These are phyloP conservation scores for Tagetes erecta DNA, from an alignment of 129 eudicot genomes.

Conservation along the genomic window DNA sequence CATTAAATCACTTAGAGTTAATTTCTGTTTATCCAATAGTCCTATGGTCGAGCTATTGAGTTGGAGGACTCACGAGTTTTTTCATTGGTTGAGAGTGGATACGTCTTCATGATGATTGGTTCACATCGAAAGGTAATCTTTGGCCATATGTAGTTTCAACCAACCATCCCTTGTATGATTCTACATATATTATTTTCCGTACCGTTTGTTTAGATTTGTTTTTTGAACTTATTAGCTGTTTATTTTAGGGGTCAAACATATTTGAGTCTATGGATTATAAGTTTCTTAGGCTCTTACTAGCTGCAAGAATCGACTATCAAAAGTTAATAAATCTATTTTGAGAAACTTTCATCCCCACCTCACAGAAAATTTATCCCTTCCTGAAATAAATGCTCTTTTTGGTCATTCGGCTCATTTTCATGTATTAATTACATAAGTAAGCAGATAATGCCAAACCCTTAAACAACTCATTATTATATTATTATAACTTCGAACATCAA, in stretches of 20 bases:
- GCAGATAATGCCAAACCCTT: not conserved
- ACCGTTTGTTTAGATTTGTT: not conserved
- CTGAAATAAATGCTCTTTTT: not conserved
- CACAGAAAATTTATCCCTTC: not conserved
- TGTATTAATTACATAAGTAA: not conserved
- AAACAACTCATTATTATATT: not conserved
- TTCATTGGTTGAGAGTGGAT: constrained; percentile 93
- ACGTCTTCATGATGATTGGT: constrained; percentile 84
- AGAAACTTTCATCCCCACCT: not conserved
- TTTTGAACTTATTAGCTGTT: not conserved
- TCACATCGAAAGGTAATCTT: constrained; percentile 73
- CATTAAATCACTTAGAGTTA: constrained; percentile 19
- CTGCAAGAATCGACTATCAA: not conserved
- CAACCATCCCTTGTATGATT: constrained; percentile 6
- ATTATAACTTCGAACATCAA: not conserved
- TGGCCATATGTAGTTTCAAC: constrained; percentile 8
- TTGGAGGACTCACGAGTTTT: constrained; percentile 81
- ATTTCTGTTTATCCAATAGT: constrained; percentile 43
- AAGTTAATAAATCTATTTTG: constrained; percentile 1
- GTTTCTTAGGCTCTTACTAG: not conserved
- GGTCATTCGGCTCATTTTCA: not conserved
- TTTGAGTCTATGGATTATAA: not conserved
- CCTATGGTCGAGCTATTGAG: constrained; percentile 91
- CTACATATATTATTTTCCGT: not conserved
- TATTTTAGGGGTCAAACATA: not conserved